Base-by-base conservation (phyloP, 495 filamentous ascomycete genomes). In the Cercophora newfieldiana region DNA sequence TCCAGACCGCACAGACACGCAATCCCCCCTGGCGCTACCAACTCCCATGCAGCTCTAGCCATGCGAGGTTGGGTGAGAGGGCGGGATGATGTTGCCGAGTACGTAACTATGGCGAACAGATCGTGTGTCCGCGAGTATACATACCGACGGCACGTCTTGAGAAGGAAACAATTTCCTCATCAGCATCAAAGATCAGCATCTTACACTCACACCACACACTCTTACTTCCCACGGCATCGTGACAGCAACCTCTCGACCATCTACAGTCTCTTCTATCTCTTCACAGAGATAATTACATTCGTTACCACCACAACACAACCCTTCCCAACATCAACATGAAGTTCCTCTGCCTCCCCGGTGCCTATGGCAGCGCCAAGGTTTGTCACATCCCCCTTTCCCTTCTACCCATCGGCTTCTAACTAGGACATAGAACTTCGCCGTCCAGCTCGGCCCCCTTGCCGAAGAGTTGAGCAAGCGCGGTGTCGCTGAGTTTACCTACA, bases 401-500 rank as follows among this genome's bases (percentile, higher is more conserved):
- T 29, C 16, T 49, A 18, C 54, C 33, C 1, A n/a, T 25, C 47
- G 25, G 22, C 26, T 44, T 29, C 12, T 29, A 3, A 47, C 25
- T 12, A 1, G 10, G 3, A 29, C 14, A 8, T 19, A 84, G 83
- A 86, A 84, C 74, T 84, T 86, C 59, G 72, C 76, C 61, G 81
- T 86, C 57, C 83, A 86, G 63, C 74, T 86, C 18, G 78, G 82
- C 12, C 83, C 83, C 2, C 72, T 86, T 28, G 75, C 75, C 48
- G 80, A 81, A 48, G 77, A 84, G 66, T 68, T 85, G 61, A 70
- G 76, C 26, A 63, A 68, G n/a, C 78, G 82, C 16, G 71, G 75
- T 16, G 70, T 77, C 8, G 81, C 76, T 12, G 72, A 71, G 3
- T 86, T 86, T 66, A 63, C 76, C 54, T 86, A 81, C 68, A 80